Percentiles rank a stretch among this genome's conserved stretches.
Evolutionary conservation across 1,284 basidiomycete species (phyloP).

Genomic region (Ustilago tritici): DNA sequence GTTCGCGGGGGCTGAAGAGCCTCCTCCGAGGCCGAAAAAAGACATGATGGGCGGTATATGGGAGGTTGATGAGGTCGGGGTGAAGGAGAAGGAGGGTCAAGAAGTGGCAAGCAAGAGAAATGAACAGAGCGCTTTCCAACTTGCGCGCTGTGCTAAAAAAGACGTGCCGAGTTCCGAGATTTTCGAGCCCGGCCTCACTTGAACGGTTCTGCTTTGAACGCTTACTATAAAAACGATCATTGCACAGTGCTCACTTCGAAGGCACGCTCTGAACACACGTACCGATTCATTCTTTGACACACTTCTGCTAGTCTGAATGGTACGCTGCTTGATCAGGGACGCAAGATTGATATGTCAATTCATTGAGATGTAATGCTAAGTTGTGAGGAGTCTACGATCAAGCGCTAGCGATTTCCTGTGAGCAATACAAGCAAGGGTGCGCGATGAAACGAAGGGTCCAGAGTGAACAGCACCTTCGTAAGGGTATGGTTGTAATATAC

Average conservation of each 20-base stretch:
- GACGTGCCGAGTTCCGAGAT: slow-evolving; percentile 6
- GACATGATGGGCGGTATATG: slow-evolving; percentile 35
- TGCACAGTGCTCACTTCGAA: not conserved
- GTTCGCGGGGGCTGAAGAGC: slow-evolving; percentile 32
- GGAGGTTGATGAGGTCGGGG: not conserved
- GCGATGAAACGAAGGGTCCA: not conserved
- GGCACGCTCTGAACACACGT: not conserved
- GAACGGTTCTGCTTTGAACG: not conserved
- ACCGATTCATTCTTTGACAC: not conserved
- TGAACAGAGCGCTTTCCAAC: slow-evolving; percentile 1
- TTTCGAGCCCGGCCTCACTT: not conserved
- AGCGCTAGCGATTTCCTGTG: not conserved
- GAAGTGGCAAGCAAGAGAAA: not conserved
- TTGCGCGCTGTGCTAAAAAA: not conserved
- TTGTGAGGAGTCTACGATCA: not conserved
- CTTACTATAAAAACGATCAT: not conserved
- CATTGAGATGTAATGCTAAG: not conserved
- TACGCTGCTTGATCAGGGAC: not conserved
- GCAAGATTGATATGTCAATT: not conserved
- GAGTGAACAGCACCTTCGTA: not conserved
- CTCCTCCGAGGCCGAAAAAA: slow-evolving; percentile 53
- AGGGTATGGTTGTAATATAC: not conserved
- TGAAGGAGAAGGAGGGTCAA: not conserved
- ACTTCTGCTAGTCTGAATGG: not conserved
- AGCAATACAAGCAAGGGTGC: not conserved